These are phyloP conservation scores for Blastobotrys arbuscula DNA, from an alignment of 1,139 yeast genomes.

Conservation along the genomic window DNA sequence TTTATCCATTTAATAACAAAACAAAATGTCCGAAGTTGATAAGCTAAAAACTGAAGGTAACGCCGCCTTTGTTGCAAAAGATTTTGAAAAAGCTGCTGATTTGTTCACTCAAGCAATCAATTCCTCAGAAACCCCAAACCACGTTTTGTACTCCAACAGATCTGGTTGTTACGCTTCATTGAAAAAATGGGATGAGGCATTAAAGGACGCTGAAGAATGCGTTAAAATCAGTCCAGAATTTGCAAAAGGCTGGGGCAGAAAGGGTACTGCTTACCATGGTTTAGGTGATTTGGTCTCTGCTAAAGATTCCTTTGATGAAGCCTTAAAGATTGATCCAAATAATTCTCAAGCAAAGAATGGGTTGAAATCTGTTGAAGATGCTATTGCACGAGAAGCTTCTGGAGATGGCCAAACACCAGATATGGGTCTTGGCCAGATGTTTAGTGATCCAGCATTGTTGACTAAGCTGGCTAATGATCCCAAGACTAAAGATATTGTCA, in stretches of 20 bases:
- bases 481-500: constrained; percentile 78
- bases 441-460: constrained; percentile 75
- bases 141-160: constrained; percentile 86
- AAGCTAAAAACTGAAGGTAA: constrained; percentile 57
- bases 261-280: constrained; percentile 90
- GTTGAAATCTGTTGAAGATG: constrained; percentile 58
- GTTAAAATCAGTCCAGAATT: constrained; percentile 72
- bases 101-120: constrained; percentile 82
- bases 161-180: constrained; percentile 88
- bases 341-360: constrained; percentile 91
- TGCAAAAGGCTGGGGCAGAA: constrained; percentile 94
- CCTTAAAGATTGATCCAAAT: constrained; percentile 71
- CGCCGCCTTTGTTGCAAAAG: constrained; percentile 84
- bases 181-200: constrained; percentile 66
- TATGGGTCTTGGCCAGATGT: constrained; percentile 70
- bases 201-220: constrained; percentile 79
- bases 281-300: constrained; percentile 59
- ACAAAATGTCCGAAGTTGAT: constrained; percentile 25
- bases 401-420: constrained; percentile 52
- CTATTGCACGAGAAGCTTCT: constrained; percentile 39
- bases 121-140: constrained; percentile 75
- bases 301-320: constrained; percentile 65
- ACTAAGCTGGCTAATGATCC: constrained; percentile 76
- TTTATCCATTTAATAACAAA: not conserved
- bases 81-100: constrained; percentile 74